Evolutionary conservation across 129 eudicot genomes (phyloP).

Genomic region (Flaveria ramosissima): DNA sequence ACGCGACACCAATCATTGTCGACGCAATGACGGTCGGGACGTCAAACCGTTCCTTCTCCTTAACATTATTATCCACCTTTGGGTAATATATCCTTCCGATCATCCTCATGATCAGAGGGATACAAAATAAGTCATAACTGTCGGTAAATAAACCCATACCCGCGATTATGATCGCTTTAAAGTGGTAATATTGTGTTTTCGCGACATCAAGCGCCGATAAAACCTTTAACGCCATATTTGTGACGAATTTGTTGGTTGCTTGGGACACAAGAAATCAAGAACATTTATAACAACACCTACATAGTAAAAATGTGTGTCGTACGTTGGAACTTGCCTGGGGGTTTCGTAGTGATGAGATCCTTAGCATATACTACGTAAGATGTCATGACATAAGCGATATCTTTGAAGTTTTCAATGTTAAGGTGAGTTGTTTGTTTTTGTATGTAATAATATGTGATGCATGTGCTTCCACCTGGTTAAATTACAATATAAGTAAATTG

Average conservation of each 20-base stretch:
- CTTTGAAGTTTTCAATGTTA: slow-evolving; percentile 1
- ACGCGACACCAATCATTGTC: slow-evolving; percentile 33
- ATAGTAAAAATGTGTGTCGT: background rate
- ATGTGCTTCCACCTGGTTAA: slow-evolving; percentile 15
- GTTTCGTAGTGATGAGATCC: slow-evolving; percentile 27
- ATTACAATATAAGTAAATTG: background rate
- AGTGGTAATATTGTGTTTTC: slow-evolving; percentile 52
- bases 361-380: slow-evolving; percentile 26
- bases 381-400: slow-evolving; percentile 5
- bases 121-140: slow-evolving; percentile 54
- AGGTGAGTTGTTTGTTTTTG: slow-evolving; percentile 2
- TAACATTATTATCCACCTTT: background rate
- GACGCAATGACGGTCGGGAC: slow-evolving; percentile 32
- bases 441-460: slow-evolving; percentile 14
- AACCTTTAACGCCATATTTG: slow-evolving; percentile 34
- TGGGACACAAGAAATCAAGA: background rate
- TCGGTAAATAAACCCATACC: slow-evolving; percentile 64
- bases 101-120: slow-evolving; percentile 47
- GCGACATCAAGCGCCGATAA: slow-evolving; percentile 52
- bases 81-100: slow-evolving; percentile 46
- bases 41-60: background rate
- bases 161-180: slow-evolving; percentile 56
- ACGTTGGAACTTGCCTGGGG: slow-evolving; percentile 27
- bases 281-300: background rate
- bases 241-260: background rate